Evolutionary conservation across 768 basidiomycete genomes (phyloP).

Genomic region (Lyophyllum decastes): DNA sequence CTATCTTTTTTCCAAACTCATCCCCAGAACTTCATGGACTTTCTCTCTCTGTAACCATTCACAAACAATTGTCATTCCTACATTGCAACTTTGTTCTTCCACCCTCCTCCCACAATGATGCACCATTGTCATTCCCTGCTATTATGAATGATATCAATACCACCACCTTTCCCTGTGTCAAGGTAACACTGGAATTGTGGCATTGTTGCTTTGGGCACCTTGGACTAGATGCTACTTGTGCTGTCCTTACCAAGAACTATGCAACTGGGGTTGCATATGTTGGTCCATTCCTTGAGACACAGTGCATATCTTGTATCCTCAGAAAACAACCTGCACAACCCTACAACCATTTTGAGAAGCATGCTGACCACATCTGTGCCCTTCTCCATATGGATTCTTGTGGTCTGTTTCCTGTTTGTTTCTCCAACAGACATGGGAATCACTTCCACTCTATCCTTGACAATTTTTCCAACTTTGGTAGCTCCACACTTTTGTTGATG

Average conservation of each 20-base stretch:
- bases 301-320: conserved; percentile 6
- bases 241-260: conserved; percentile 1
- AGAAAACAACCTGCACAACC: conserved; percentile 2
- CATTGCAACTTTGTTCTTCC: background rate
- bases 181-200: background rate
- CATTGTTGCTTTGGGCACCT: too few relatives aligned
- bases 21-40: background rate
- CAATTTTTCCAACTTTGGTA: conserved; percentile 18
- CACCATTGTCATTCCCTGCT: background rate
- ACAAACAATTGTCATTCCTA: conserved; percentile 1
- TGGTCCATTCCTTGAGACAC: background rate
- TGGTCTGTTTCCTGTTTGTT: conserved; percentile 20
- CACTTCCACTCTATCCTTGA: conserved; percentile 14
- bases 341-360: background rate
- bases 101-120: background rate
- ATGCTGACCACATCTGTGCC: background rate
- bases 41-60: background rate
- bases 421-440: conserved; percentile 8
- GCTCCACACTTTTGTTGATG: background rate
- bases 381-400: conserved; percentile 3
- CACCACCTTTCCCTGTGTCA: background rate
- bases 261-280: background rate
- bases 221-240: too few relatives aligned
- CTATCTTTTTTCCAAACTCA: conserved; percentile 4
- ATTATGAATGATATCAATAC: background rate